Conservation (phyloP, 371 early-diverging fungal species). For the Mortierella sp. region DNA sequence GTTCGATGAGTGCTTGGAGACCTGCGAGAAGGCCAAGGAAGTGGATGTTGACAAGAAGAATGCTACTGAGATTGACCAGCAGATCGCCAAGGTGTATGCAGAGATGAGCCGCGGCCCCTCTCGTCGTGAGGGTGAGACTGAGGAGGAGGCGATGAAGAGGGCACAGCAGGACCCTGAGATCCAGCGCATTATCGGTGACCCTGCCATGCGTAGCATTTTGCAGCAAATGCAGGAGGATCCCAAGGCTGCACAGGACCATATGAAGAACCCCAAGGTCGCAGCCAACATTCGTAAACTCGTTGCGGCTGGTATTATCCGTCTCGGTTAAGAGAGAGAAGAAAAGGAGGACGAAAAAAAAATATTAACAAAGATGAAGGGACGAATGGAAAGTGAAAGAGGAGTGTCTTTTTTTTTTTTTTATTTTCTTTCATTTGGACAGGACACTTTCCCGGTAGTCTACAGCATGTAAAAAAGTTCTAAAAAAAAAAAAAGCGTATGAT, state of each 20-base stretch:
- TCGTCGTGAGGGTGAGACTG: slow-evolving; percentile 60
- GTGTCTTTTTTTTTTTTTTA: too few species aligned
- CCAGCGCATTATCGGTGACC: slow-evolving; percentile 88
- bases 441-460: too few species aligned
- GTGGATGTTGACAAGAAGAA: slow-evolving; percentile 89
- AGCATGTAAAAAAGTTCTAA: too few species aligned
- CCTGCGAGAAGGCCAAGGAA: slow-evolving; percentile 80
- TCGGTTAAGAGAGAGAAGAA: slow-evolving; percentile 19
- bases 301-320: slow-evolving; percentile 84
- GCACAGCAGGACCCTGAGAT: slow-evolving; percentile 96
- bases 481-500: too few species aligned
- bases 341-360: too few species aligned
- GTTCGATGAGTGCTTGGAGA: slow-evolving; percentile 84
- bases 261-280: slow-evolving; percentile 96
- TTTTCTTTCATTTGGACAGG: too few species aligned
- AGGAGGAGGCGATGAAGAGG: slow-evolving; percentile 83
- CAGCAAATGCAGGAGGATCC: slow-evolving; percentile 98
- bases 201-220: slow-evolving; percentile 96
- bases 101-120: slow-evolving; percentile 77
- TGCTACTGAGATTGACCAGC: slow-evolving; percentile 83
- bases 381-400: too few species aligned
- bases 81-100: slow-evolving; percentile 78
- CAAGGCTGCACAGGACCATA: slow-evolving; percentile 88
- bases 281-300: slow-evolving; percentile 94
- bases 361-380: background rate